These are phyloP conservation scores for Pseudonitzschia pungens DNA, from an alignment of 108 stramenopile genomes.

Conservation along the genomic window DNA sequence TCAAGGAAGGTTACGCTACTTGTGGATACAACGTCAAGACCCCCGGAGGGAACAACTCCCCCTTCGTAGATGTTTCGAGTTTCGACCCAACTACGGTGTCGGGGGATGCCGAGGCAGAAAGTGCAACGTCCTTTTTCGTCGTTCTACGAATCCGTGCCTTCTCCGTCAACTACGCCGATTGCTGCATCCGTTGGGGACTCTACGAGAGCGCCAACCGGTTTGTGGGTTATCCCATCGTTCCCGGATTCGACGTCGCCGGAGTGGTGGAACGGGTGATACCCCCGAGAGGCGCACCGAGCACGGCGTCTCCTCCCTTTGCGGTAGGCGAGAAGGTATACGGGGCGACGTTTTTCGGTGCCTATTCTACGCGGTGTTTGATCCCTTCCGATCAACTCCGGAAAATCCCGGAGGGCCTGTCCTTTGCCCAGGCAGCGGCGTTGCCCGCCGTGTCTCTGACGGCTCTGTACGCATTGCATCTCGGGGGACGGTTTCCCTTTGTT, in stretches of 20 bases:
- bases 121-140: constrained; percentile 23
- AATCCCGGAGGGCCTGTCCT: constrained; percentile 51
- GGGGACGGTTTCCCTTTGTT: constrained; percentile 55
- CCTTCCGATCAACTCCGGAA: constrained; percentile 73
- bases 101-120: not conserved
- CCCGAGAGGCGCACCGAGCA: not conserved
- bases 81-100: not conserved
- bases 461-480: constrained; percentile 74
- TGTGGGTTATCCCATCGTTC: constrained; percentile 90
- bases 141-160: constrained; percentile 63
- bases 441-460: constrained; percentile 87
- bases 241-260: constrained; percentile 88
- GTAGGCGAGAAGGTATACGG: constrained; percentile 83
- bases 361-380: constrained; percentile 67
- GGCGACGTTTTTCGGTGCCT: constrained; percentile 85
- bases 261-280: constrained; percentile 46
- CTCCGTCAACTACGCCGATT: constrained; percentile 85
- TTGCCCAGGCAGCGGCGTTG: constrained; percentile 68
- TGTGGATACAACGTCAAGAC: constrained; percentile 76
- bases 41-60: constrained; percentile 21
- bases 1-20: constrained; percentile 64
- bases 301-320: constrained; percentile 22
- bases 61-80: constrained; percentile 21
- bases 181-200: constrained; percentile 85
- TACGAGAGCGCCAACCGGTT: constrained; percentile 85